Evolutionary conservation across 1,284 basidiomycete species (phyloP).

Genomic region (Malassezia pachydermatis): DNA sequence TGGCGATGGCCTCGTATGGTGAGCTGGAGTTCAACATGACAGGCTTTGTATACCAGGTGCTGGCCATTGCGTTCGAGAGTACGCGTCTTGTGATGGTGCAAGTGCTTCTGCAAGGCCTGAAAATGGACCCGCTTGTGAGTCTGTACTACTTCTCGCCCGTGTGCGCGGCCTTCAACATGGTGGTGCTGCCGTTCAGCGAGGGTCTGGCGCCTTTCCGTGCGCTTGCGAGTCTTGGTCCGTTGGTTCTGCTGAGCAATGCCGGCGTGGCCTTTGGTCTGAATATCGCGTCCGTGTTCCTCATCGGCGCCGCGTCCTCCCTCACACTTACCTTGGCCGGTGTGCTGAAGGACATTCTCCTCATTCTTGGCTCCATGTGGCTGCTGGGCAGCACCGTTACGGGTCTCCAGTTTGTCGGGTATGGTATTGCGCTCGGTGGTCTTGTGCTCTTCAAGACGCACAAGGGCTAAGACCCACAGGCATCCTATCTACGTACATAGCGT

Average conservation of each 20-base stretch:
- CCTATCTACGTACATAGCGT: not conserved
- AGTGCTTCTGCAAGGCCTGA: slow-evolving; percentile 82
- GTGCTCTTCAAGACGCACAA: slow-evolving; percentile 70
- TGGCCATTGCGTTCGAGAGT: slow-evolving; percentile 61
- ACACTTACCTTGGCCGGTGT: slow-evolving; percentile 89
- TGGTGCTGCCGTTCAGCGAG: slow-evolving; percentile 75
- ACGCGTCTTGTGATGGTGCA: slow-evolving; percentile 92
- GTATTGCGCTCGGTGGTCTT: slow-evolving; percentile 68
- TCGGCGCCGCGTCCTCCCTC: slow-evolving; percentile 74
- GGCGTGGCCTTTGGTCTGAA: slow-evolving; percentile 80
- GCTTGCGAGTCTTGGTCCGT: slow-evolving; percentile 62
- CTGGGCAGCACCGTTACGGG: slow-evolving; percentile 69
- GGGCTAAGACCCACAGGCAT: slow-evolving; percentile 48
- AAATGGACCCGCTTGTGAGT: slow-evolving; percentile 88
- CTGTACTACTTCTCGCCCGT: slow-evolving; percentile 67
- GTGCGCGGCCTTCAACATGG: slow-evolving; percentile 77
- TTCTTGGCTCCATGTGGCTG: slow-evolving; percentile 73
- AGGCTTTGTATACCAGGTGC: slow-evolving; percentile 61
- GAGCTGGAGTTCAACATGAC: slow-evolving; percentile 73
- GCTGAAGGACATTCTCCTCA: slow-evolving; percentile 84
- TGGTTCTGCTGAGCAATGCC: slow-evolving; percentile 73
- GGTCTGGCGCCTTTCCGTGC: slow-evolving; percentile 76
- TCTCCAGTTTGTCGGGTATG: slow-evolving; percentile 79
- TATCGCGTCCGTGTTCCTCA: slow-evolving; percentile 85
- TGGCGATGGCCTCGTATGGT: slow-evolving; percentile 75